These are phyloP conservation scores for Pseudogymnoascus sp. DNA, from an alignment of 2,329 filamentous ascomycete genomes.

Conservation along the genomic window DNA sequence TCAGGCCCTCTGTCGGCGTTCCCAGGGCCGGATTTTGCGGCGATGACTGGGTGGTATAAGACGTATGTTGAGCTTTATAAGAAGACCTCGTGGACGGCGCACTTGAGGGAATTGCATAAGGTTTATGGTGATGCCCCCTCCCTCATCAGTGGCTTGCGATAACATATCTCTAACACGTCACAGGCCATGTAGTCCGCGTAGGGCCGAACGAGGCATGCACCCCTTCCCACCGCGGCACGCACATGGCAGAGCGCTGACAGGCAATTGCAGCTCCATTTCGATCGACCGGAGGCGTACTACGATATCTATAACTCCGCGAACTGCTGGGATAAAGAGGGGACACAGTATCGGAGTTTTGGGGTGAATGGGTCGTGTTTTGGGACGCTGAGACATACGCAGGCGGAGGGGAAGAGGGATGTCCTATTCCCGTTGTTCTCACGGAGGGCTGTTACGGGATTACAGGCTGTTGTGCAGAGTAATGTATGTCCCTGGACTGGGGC, in stretches of 20 bases:
- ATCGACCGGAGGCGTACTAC: conserved; percentile 31
- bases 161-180: not conserved
- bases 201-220: conserved; percentile 22
- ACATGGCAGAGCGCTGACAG: not conserved
- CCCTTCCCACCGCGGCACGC: not conserved
- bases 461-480: conserved; percentile 29
- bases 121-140: not conserved
- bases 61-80: not conserved
- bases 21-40: not conserved
- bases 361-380: conserved; percentile 33
- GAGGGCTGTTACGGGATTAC: conserved; percentile 26
- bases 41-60: not conserved
- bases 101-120: not conserved
- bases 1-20: not conserved
- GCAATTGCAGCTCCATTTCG: conserved; percentile 31
- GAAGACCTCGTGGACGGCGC: not conserved
- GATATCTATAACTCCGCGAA: conserved; percentile 34
- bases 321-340: conserved; percentile 32
- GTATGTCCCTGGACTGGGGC: conserved; percentile 12
- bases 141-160: not conserved
- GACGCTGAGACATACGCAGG: conserved; percentile 30
- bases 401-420: conserved; percentile 32
- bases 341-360: conserved; percentile 31
- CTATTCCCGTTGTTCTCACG: conserved; percentile 33
- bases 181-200: conserved; percentile 24